A percentile compares a stretch with the other conserved stretches of the same genome.
Evolutionary conservation across 2,329 filamentous ascomycete genomes (phyloP).

Genomic region (Pyrenochaeta sp.): DNA sequence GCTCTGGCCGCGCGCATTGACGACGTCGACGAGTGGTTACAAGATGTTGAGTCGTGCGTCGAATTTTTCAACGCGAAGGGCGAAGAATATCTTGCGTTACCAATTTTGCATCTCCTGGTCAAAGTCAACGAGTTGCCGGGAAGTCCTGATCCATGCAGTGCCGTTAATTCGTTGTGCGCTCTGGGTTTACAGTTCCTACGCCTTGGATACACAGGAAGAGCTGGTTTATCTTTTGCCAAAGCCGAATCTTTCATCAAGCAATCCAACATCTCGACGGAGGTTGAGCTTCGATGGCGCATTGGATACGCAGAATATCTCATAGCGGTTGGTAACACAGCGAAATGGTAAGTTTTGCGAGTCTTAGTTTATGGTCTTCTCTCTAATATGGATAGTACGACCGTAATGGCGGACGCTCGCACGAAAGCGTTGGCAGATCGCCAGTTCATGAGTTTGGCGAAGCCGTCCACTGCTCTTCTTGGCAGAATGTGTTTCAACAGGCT

Average conservation of each 20-base stretch:
- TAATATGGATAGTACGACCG: constrained; percentile 35
- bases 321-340: constrained; percentile 69
- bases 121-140: constrained; percentile 57
- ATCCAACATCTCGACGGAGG: constrained; percentile 52
- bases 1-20: constrained; percentile 57
- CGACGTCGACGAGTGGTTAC: constrained; percentile 57
- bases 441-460: constrained; percentile 39
- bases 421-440: constrained; percentile 36
- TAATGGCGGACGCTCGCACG: constrained; percentile 36
- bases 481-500: constrained; percentile 57
- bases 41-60: constrained; percentile 61
- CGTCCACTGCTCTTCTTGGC: constrained; percentile 42
- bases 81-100: constrained; percentile 58
- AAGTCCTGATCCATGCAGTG: constrained; percentile 44
- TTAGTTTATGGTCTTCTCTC: background rate
- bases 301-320: constrained; percentile 78
- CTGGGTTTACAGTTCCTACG: constrained; percentile 64
- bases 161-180: constrained; percentile 53
- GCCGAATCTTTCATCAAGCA: constrained; percentile 60
- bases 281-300: constrained; percentile 68
- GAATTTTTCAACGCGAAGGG: constrained; percentile 67
- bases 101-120: constrained; percentile 58
- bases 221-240: constrained; percentile 64
- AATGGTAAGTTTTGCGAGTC: constrained; percentile 53
- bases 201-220: constrained; percentile 67